A percentile compares a stretch with the other conserved stretches of the same genome.
phyloP scores from a whole-genome alignment of 2,329 filamentous ascomycete genomes.

The Pseudogymnoascus sp. region DNA sequence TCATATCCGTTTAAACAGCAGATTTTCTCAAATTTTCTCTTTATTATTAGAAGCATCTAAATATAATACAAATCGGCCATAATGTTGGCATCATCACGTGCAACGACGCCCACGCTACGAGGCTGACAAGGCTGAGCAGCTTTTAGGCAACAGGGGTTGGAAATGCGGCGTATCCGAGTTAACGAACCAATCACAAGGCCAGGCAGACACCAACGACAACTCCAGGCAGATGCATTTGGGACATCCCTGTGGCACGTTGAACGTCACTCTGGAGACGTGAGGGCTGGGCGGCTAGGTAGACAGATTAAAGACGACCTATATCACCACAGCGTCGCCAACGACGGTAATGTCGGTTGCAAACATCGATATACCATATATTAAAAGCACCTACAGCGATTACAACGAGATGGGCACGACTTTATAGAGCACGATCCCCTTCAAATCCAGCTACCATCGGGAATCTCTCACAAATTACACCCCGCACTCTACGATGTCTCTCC shows the following conservation, averaged over 20 bases:
- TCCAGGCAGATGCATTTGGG: slow-evolving; percentile 7
- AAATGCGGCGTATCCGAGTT: background rate
- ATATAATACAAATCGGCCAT: background rate
- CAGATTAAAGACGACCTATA: slow-evolving; percentile 1
- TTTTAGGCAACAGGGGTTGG: background rate
- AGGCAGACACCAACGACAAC: background rate
- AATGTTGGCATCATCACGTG: background rate
- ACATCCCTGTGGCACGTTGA: background rate
- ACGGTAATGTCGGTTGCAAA: background rate
- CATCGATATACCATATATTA: background rate
- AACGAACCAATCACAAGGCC: background rate
- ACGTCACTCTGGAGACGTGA: background rate
- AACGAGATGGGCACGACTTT: background rate
- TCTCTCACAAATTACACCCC: background rate
- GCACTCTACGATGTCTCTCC: background rate
- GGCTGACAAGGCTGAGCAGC: background rate
- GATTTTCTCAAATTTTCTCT: background rate
- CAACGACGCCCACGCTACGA: background rate
- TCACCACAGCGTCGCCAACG: background rate
- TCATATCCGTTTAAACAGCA: background rate
- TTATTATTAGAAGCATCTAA: background rate
- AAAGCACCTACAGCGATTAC: background rate
- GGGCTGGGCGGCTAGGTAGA: background rate
- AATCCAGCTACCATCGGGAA: background rate
- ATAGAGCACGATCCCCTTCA: background rate